A percentile compares a stretch with the other conserved stretches of the same genome.
phyloP scores from a whole-genome alignment of 139 green algal species.

The Spirogloea muscicola region DNA sequence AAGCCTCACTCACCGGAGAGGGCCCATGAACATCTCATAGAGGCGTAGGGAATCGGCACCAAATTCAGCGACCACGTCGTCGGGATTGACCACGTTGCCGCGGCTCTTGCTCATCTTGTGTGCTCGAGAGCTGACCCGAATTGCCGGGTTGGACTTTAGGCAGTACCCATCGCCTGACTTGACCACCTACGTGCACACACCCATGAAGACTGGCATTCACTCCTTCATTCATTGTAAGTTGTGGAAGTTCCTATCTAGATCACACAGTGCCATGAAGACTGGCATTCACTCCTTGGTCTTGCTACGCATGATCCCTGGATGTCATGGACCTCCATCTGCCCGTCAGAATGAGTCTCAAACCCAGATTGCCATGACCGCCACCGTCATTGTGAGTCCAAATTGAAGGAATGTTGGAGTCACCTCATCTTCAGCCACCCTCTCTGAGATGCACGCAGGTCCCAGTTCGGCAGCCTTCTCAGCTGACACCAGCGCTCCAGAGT shows the following conservation, averaged over 20 bases:
- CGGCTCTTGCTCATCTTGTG: constrained; percentile 98
- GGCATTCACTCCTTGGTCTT: not conserved
- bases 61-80: constrained; percentile 86
- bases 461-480: constrained; percentile 1
- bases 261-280: not conserved
- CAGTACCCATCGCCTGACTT: constrained; percentile 64
- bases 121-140: constrained; percentile 67
- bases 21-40: constrained; percentile 99
- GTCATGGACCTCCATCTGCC: too few relatives aligned
- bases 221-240: not conserved
- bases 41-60: constrained; percentile 94
- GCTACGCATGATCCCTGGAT: too few relatives aligned
- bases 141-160: constrained; percentile 8
- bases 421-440: constrained; percentile 24
- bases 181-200: constrained; percentile 43
- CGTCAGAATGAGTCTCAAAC: too few relatives aligned
- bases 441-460: constrained; percentile 19
- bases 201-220: too few relatives aligned
- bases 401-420: too few relatives aligned
- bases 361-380: too few relatives aligned
- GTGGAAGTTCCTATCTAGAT: not conserved
- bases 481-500: not conserved
- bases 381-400: too few relatives aligned
- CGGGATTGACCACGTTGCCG: constrained; percentile 98
- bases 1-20: constrained; percentile 57